phyloP scores from a whole-genome alignment of 2,329 filamentous ascomycete genomes.

The Microsporum canis region DNA sequence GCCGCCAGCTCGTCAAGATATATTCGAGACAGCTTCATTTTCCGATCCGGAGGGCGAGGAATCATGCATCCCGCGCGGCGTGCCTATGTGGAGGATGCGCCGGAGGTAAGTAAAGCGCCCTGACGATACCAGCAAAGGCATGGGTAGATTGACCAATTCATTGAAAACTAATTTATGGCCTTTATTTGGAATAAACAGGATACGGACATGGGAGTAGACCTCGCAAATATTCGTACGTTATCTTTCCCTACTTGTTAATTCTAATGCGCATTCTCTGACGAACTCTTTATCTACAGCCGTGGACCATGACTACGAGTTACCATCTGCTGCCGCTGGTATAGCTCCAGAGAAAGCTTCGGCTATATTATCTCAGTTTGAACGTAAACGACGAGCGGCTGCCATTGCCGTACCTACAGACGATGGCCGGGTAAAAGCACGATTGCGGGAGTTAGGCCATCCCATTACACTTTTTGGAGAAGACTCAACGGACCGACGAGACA shows the following conservation, averaged over 20 bases:
- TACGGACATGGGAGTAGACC: slow-evolving; percentile 48
- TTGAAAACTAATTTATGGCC: neutral
- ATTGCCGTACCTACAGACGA: slow-evolving; percentile 93
- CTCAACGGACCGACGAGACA: slow-evolving; percentile 70
- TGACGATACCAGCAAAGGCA: neutral
- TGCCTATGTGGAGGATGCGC: slow-evolving; percentile 84
- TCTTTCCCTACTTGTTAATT: neutral
- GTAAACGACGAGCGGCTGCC: slow-evolving; percentile 76
- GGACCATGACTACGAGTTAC: slow-evolving; percentile 78
- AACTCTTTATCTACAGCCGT: slow-evolving; percentile 35
- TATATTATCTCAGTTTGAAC: slow-evolving; percentile 76
- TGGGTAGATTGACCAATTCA: neutral
- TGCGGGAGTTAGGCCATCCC: slow-evolving; percentile 83
- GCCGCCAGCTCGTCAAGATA: neutral
- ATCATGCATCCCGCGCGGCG: slow-evolving; percentile 77
- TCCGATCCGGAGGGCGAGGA: neutral
- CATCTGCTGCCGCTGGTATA: slow-evolving; percentile 52
- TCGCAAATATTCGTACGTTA: slow-evolving; percentile 52
- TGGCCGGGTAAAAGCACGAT: slow-evolving; percentile 63
- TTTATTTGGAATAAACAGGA: slow-evolving; percentile 31
- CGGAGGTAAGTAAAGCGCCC: slow-evolving; percentile 45
- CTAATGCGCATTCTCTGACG: slow-evolving; percentile 3
- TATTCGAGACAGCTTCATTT: neutral
- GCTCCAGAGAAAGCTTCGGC: slow-evolving; percentile 73
- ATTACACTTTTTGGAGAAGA: slow-evolving; percentile 92